These are phyloP conservation scores for Suillus sp. DNA, from an alignment of 768 basidiomycete species.

Conservation along the genomic window DNA sequence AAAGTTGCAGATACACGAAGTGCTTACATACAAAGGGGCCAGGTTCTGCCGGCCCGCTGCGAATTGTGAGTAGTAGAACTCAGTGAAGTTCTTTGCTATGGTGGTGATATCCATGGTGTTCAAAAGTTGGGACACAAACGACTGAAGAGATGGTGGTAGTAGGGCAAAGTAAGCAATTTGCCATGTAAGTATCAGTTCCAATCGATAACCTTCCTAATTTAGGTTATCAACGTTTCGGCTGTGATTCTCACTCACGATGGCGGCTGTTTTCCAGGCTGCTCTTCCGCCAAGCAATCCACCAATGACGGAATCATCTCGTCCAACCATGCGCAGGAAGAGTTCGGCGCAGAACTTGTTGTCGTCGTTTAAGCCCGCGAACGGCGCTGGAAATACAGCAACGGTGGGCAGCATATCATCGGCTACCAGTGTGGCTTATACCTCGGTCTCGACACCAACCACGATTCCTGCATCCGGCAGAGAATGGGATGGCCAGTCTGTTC, in stretches of 20 bases:
- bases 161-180: slow-evolving; percentile 8
- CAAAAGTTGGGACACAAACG: slow-evolving; percentile 21
- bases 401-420: slow-evolving; percentile 39
- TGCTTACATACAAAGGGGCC: slow-evolving; percentile 74
- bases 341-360: slow-evolving; percentile 83
- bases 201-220: slow-evolving; percentile 21
- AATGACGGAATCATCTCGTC: slow-evolving; percentile 43
- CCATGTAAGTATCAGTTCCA: background rate
- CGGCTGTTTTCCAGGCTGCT: slow-evolving; percentile 23
- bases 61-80: slow-evolving; percentile 85
- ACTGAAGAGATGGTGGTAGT: slow-evolving; percentile 13
- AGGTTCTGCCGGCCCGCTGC: slow-evolving; percentile 62
- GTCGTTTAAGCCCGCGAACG: slow-evolving; percentile 56
- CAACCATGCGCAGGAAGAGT: slow-evolving; percentile 80
- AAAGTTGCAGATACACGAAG: slow-evolving; percentile 7
- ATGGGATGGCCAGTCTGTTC: slow-evolving; percentile 72
- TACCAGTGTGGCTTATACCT: slow-evolving; percentile 40
- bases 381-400: slow-evolving; percentile 25
- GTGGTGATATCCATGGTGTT: slow-evolving; percentile 72
- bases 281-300: slow-evolving; percentile 27
- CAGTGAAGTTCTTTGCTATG: slow-evolving; percentile 77
- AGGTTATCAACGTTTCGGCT: slow-evolving; percentile 16
- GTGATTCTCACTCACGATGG: slow-evolving; percentile 13
- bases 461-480: slow-evolving; percentile 52
- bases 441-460: slow-evolving; percentile 41